Evolutionary conservation across 2,329 filamentous ascomycete species (phyloP), one percentile per base, ranked within the genome.

Genomic region (Botrytis squamosa): DNA sequence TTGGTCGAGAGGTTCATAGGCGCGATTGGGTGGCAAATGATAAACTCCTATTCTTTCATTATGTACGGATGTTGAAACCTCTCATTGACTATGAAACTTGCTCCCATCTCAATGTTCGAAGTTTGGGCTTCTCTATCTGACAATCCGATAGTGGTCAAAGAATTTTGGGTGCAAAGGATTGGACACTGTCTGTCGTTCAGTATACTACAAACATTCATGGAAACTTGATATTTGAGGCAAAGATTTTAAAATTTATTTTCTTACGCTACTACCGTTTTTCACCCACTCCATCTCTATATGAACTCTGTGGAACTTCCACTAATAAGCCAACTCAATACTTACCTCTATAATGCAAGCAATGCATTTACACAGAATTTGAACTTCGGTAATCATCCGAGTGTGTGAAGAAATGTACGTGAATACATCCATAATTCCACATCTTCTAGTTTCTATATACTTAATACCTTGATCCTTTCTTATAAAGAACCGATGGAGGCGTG

Each of bases 31-130:
- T 33, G 36, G 66, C 66, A 46, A 69, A 52, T 18, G 62, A 18
- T 16, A 69, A 22, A 60, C 29, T 73, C 55, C 55, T n/a, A 38
- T 69, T 69, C 65, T 73, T 60, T 33, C 18, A 36, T n/a, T 52
- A 69, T 57, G 12, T 69, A 57, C 22, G n/a, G n/a, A 57, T 33
- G 1, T 7, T 12, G 36, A 3, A 33, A 33, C 10, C 6, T 29
- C 38, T 57, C 33, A 16, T 65, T 49, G 49, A 52, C 10, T 12
- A 18, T 10, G 33, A 57, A 57, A 42, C 10, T 69, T 6, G 7
- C 46, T 33, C 10, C 3, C 18, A 9, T 42, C 22, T n/a, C 16
- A 42, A 40, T 4, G 38, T 16, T 69, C 12, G 18, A 44, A 69
- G n/a, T 16, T n/a, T 14, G n/a, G 3, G 38, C 18, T 33, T 68